These are phyloP conservation scores for Penicillium fimorum DNA, from an alignment of 495 filamentous ascomycete genomes.

Conservation along the genomic window DNA sequence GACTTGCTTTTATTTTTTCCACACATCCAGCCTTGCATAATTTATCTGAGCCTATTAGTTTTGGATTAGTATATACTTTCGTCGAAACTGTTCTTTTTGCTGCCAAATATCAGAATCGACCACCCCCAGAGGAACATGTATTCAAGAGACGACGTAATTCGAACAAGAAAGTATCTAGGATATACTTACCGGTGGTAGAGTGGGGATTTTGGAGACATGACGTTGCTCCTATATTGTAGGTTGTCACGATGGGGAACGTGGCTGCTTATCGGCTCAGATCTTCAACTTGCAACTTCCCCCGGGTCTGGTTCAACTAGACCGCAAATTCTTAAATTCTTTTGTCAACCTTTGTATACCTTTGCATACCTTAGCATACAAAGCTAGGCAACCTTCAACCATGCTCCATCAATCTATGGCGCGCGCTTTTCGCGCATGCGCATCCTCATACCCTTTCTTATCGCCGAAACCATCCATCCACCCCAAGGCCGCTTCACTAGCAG, in stretches of 20 bases:
- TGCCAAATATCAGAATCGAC: background rate
- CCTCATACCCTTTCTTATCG: background rate
- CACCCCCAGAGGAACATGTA: background rate
- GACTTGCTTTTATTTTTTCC: conserved; percentile 8
- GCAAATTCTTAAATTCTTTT: background rate
- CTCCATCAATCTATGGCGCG: background rate
- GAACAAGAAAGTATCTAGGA: background rate
- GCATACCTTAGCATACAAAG: background rate
- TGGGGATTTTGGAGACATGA: background rate
- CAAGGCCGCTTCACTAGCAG: background rate
- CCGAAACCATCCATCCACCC: conserved; percentile 1
- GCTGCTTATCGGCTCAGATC: conserved; percentile 15
- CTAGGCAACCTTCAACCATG: background rate
- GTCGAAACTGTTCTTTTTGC: background rate
- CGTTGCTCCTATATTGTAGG: background rate
- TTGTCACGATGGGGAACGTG: conserved; percentile 5
- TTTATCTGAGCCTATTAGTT: background rate
- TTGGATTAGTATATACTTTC: background rate
- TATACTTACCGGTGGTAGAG: background rate
- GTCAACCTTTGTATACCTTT: background rate
- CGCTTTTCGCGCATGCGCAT: conserved; percentile 6
- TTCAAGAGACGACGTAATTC: background rate
- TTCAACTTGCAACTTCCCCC: background rate
- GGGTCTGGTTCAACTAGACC: background rate
- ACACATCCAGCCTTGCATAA: background rate